Conservation (phyloP, 2,329 filamentous ascomycete species). For the Botrytis fabae region DNA sequence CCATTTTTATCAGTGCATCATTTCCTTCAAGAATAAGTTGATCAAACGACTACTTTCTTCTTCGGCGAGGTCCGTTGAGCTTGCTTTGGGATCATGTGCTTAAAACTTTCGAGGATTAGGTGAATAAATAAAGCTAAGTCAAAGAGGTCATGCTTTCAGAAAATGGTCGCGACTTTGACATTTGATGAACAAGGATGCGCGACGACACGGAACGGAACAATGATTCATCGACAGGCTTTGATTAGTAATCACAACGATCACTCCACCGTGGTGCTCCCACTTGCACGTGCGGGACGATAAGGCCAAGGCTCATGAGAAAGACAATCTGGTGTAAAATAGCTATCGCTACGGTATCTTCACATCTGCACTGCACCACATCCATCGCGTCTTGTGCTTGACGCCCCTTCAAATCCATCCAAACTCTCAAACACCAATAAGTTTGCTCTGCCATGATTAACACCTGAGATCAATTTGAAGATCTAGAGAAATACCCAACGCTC, state of each 20-base stretch:
- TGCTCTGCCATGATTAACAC: not conserved
- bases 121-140: not conserved
- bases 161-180: constrained; percentile 7
- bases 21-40: constrained; percentile 12
- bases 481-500: not conserved
- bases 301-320: not conserved
- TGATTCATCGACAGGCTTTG: not conserved
- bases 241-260: not conserved
- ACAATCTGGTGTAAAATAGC: not conserved
- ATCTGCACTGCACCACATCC: too few species aligned
- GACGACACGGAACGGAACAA: constrained; percentile 5
- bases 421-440: not conserved
- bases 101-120: not conserved
- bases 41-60: constrained; percentile 18
- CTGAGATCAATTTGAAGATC: not conserved
- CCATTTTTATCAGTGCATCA: constrained; percentile 36
- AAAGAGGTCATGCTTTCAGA: constrained; percentile 15
- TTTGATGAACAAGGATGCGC: constrained; percentile 13
- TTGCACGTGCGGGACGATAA: not conserved
- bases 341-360: not conserved
- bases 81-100: constrained; percentile 11
- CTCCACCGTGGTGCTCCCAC: too few species aligned
- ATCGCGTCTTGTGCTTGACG: not conserved
- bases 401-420: not conserved
- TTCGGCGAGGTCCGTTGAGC: not conserved